phyloP scores from a whole-genome alignment of 331 rosid species.

The Cydonia oblonga region DNA sequence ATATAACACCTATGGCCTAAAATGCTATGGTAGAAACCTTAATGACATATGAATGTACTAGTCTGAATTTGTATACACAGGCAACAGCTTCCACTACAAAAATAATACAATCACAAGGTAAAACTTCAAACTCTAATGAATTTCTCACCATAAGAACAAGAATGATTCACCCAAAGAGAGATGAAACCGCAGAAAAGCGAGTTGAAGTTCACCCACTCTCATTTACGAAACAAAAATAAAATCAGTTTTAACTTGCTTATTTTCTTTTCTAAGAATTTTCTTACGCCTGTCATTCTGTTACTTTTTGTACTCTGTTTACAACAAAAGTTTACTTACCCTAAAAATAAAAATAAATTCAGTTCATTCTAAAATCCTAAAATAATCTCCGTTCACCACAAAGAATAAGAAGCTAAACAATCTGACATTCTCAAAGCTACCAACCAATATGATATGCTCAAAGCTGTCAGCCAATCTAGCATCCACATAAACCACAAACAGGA shows the following conservation, averaged over 20 bases:
- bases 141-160: no score
- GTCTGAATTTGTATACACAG: neutral
- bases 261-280: neutral
- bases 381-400: neutral
- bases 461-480: neutral
- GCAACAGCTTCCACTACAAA: conserved; percentile 19
- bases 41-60: conserved; percentile 11
- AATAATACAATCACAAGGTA: neutral
- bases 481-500: neutral
- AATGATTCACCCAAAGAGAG: no score
- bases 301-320: neutral
- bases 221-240: neutral
- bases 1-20: conserved; percentile 51
- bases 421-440: neutral
- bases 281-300: neutral
- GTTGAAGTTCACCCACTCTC: neutral
- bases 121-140: neutral
- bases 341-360: no score
- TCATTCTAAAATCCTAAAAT: neutral
- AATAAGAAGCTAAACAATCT: neutral
- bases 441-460: no score
- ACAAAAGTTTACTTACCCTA: neutral
- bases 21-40: conserved; percentile 53
- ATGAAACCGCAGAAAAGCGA: no score
- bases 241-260: neutral